Conservation (phyloP, 495 filamentous ascomycete species). For the Tetracladium marchalianum region DNA sequence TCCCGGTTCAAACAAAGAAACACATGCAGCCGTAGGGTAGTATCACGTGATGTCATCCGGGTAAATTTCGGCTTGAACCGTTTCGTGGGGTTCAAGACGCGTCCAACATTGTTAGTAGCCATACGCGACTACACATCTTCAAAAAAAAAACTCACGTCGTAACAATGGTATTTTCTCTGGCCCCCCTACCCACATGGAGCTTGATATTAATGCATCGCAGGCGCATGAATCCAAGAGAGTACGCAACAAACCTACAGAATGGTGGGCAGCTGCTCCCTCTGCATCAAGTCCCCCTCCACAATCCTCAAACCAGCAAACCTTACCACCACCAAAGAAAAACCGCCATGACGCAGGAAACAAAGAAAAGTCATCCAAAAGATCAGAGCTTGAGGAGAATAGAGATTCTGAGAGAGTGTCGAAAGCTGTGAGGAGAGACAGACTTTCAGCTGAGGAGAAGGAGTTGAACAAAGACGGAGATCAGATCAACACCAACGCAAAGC, state of each 20-base stretch:
- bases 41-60: too few relatives aligned
- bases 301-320: not conserved
- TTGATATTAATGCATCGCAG: slow-evolving; percentile 9
- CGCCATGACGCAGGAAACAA: not conserved
- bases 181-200: too few relatives aligned
- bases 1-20: too few relatives aligned
- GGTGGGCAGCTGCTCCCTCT: slow-evolving; percentile 8
- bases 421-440: not conserved
- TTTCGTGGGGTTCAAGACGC: too few relatives aligned
- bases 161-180: too few relatives aligned
- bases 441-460: not conserved
- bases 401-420: not conserved
- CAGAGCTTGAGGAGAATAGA: not conserved
- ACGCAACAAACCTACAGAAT: slow-evolving; percentile 17
- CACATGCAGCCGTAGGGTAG: too few relatives aligned
- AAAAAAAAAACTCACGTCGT: too few relatives aligned
- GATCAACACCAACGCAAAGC: not conserved
- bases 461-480: not conserved
- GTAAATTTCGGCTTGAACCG: too few relatives aligned
- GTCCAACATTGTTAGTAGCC: too few relatives aligned
- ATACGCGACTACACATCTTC: too few relatives aligned
- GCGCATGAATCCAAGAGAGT: slow-evolving; percentile 16
- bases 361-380: not conserved
- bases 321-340: not conserved
- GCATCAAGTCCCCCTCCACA: not conserved